Evolutionary conservation across 2,329 filamentous ascomycete species (phyloP).

Genomic region (Magnaporthiopsis incrustans): DNA sequence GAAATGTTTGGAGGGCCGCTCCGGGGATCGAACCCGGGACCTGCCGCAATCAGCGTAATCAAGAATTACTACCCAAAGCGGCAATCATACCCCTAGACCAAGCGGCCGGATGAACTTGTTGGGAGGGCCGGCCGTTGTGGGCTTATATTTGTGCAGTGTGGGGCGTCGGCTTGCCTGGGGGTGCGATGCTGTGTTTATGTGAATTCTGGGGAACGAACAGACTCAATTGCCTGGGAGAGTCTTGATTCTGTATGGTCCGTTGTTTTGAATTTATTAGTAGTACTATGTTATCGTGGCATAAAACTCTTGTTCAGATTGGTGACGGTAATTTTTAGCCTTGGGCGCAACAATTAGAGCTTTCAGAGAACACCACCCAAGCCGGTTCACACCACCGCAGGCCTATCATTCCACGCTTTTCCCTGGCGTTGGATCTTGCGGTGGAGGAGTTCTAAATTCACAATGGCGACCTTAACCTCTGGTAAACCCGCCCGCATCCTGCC

Average conservation of each 20-base stretch:
- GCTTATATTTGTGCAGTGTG: background rate
- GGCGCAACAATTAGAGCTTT: too few species aligned
- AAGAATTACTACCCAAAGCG: background rate
- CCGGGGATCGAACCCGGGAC: background rate
- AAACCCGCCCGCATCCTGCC: conserved; percentile 22
- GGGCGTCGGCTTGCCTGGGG: too few species aligned
- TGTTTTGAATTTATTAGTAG: too few species aligned
- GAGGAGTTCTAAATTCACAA: background rate
- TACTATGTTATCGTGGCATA: too few species aligned
- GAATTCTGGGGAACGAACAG: too few species aligned
- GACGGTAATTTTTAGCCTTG: too few species aligned
- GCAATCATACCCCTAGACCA: background rate
- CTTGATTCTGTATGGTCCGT: too few species aligned
- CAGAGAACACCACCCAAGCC: too few species aligned
- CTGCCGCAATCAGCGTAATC: background rate
- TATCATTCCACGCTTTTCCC: background rate
- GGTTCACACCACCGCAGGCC: background rate
- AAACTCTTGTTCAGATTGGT: too few species aligned
- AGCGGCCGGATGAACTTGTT: background rate
- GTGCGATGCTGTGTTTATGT: too few species aligned
- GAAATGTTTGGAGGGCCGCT: background rate
- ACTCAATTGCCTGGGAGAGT: too few species aligned
- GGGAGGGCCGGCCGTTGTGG: background rate
- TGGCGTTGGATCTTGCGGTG: too few species aligned
- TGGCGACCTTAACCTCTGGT: background rate